Conservation (phyloP, 352 stramenopile genomes). For the Globisporangium nagaii region DNA sequence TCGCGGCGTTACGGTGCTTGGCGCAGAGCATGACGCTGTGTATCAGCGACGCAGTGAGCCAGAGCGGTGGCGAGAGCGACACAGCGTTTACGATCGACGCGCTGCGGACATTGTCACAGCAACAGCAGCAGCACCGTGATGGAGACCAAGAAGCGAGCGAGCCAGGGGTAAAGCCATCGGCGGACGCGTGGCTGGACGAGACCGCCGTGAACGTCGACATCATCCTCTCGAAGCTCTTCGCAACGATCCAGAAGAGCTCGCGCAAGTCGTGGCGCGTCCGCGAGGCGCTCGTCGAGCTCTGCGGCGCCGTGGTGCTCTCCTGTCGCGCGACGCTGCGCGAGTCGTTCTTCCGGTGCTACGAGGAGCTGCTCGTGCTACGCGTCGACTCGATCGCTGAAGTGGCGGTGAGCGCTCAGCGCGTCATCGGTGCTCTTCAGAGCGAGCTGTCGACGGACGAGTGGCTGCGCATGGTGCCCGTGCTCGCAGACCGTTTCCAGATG, state of each 20-base stretch:
- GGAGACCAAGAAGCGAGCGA: neutral
- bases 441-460: constrained; percentile 40
- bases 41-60: constrained; percentile 17
- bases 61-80: neutral
- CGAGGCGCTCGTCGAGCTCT: constrained; percentile 54
- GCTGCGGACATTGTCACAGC: neutral
- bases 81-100: constrained; percentile 14
- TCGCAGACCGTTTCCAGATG: constrained; percentile 64
- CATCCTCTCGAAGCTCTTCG: constrained; percentile 57
- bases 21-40: constrained; percentile 25
- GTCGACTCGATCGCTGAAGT: constrained; percentile 44
- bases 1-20: constrained; percentile 56
- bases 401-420: constrained; percentile 4
- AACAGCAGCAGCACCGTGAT: neutral
- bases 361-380: constrained; percentile 69
- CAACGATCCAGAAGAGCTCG: constrained; percentile 14
- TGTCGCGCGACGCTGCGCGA: constrained; percentile 40
- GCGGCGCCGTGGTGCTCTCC: constrained; percentile 39
- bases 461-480: constrained; percentile 49
- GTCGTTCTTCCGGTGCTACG: constrained; percentile 72
- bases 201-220: constrained; percentile 61
- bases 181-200: constrained; percentile 45
- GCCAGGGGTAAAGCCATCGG: neutral
- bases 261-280: constrained; percentile 61
- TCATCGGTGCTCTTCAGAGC: constrained; percentile 15